A percentile compares a stretch with the other conserved stretches of the same genome.
Conservation (phyloP, 2,329 filamentous ascomycete species). For the Monosporascus cannonballus region DNA sequence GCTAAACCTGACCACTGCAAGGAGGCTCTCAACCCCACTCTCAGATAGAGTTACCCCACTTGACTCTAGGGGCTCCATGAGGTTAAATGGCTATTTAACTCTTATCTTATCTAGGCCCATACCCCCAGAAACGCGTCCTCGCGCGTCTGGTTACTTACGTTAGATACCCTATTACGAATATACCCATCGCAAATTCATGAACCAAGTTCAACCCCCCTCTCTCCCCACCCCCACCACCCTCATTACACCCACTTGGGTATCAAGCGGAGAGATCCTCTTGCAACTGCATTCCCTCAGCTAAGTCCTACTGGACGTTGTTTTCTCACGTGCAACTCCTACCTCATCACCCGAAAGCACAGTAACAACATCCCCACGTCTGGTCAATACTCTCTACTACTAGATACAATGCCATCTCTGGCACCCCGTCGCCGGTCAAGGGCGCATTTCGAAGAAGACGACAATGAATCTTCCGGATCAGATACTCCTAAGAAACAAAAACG, state of each 20-base stretch:
- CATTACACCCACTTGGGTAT: background rate
- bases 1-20: too few species aligned
- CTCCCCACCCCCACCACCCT: background rate
- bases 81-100: background rate
- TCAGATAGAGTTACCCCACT: too few species aligned
- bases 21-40: too few species aligned
- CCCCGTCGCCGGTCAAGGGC: conserved; percentile 38
- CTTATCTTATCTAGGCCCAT: background rate
- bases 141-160: background rate
- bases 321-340: too few species aligned
- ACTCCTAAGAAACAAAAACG: conserved; percentile 18
- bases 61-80: too few species aligned
- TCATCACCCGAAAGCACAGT: too few species aligned
- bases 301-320: too few species aligned
- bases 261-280: background rate
- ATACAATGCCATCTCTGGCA: conserved; percentile 22
- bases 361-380: background rate
- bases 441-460: conserved; percentile 32
- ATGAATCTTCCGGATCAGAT: conserved; percentile 23
- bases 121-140: background rate
- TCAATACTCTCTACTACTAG: background rate
- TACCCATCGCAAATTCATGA: background rate
- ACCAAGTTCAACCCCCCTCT: background rate
- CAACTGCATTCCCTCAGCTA: too few species aligned
- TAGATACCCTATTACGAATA: background rate